Evolutionary conservation across 2,329 filamentous ascomycete genomes (phyloP).

Genomic region (Exophiala sp.): DNA sequence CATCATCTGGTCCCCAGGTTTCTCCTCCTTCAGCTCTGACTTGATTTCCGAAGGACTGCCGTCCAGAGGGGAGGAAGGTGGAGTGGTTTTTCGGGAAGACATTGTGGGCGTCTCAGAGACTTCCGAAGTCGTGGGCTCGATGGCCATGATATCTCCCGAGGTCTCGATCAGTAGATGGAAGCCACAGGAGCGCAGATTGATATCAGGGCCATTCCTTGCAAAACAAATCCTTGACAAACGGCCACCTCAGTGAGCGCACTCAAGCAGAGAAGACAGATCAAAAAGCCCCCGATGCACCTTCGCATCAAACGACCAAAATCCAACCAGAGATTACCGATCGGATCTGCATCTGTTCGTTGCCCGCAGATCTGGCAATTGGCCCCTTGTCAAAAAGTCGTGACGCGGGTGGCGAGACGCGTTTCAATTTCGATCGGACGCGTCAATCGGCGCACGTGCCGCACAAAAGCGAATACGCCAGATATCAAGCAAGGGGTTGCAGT

Average conservation of each 20-base stretch:
- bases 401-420: not conserved
- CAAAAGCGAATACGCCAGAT: not conserved
- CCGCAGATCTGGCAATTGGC: not conserved
- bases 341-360: not conserved
- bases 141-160: slow-evolving; percentile 7
- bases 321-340: not conserved
- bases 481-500: not conserved
- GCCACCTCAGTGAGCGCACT: not conserved
- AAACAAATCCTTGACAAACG: not conserved
- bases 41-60: slow-evolving; percentile 5
- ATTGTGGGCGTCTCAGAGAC: slow-evolving; percentile 11
- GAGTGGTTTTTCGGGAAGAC: slow-evolving; percentile 16
- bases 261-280: not conserved
- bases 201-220: not conserved
- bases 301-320: not conserved
- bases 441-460: not conserved
- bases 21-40: not conserved
- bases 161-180: not conserved
- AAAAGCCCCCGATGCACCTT: not conserved
- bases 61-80: slow-evolving; percentile 13
- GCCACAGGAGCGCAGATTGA: not conserved
- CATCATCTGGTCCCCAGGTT: slow-evolving; percentile 17
- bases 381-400: not conserved
- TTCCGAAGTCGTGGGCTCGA: slow-evolving; percentile 6
- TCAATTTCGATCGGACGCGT: not conserved